phyloP scores from a whole-genome alignment of 2,329 filamentous ascomycete genomes.

The Microcyclospora pomicola region DNA sequence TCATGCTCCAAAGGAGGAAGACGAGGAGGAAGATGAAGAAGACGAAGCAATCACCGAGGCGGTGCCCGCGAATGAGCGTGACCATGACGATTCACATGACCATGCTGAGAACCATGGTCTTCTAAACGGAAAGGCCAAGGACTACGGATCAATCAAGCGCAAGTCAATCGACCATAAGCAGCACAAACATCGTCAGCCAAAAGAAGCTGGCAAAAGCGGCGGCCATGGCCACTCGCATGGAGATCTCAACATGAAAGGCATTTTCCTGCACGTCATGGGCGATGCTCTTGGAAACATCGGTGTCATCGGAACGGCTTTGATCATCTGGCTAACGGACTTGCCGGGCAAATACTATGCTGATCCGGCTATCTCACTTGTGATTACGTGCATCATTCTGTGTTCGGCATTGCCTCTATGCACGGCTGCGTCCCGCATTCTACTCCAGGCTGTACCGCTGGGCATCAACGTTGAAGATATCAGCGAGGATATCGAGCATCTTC shows the following conservation, averaged over 20 bases:
- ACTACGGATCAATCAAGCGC: slow-evolving; percentile 17
- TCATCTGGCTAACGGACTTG: slow-evolving; percentile 85
- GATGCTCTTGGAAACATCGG: slow-evolving; percentile 79
- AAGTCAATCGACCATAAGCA: slow-evolving; percentile 26
- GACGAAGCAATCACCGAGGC: slow-evolving; percentile 29
- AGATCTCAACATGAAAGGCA: slow-evolving; percentile 86
- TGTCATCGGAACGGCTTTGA: slow-evolving; percentile 66
- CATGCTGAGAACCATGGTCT: slow-evolving; percentile 17
- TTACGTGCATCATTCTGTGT: slow-evolving; percentile 62
- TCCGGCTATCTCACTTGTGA: slow-evolving; percentile 82
- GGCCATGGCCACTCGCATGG: slow-evolving; percentile 55
- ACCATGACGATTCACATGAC: slow-evolving; percentile 18
- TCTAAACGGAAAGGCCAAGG: slow-evolving; percentile 20
- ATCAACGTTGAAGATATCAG: slow-evolving; percentile 82
- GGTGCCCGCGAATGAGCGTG: background rate
- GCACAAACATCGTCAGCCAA: slow-evolving; percentile 72
- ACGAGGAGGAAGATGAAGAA: slow-evolving; percentile 42
- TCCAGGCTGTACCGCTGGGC: slow-evolving; percentile 85
- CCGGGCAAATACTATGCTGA: slow-evolving; percentile 77
- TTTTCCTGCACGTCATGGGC: slow-evolving; percentile 58
- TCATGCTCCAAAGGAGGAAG: slow-evolving; percentile 41
- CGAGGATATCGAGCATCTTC: slow-evolving; percentile 74
- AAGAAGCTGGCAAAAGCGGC: slow-evolving; percentile 36
- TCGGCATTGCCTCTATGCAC: slow-evolving; percentile 67
- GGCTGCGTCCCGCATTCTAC: slow-evolving; percentile 71